Percentiles rank a stretch among this genome's conserved stretches.
These are phyloP conservation scores for Ammopiptanthus mongolicus DNA, from an alignment of 306 rosid species.

Conservation along the genomic window DNA sequence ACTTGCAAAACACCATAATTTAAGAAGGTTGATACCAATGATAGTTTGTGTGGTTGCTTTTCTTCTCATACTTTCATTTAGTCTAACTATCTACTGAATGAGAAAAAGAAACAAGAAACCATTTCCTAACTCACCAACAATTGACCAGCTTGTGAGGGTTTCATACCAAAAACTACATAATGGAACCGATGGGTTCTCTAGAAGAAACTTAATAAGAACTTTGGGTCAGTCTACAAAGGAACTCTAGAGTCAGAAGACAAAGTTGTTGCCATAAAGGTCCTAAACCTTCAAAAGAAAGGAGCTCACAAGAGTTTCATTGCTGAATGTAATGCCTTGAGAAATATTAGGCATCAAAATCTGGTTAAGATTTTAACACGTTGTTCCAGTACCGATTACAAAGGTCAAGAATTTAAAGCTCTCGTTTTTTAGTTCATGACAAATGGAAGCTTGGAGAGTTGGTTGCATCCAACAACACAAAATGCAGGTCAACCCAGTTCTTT, in stretches of 20 bases:
- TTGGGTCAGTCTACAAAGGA: conserved; percentile 20
- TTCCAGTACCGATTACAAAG: conserved; percentile 10
- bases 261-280: conserved; percentile 20
- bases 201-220: not conserved
- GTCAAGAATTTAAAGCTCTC: conserved; percentile 31
- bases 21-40: not conserved
- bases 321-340: conserved; percentile 19
- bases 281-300: conserved; percentile 20
- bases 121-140: not conserved
- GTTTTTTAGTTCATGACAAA: conserved; percentile 25
- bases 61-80: not conserved
- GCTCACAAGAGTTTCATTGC: conserved; percentile 24
- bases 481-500: not conserved
- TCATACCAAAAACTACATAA: conserved; percentile 14
- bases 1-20: not conserved
- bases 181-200: conserved; percentile 9
- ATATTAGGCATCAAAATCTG: conserved; percentile 21
- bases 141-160: not conserved
- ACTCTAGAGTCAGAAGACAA: not conserved
- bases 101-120: not conserved
- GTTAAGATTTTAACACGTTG: conserved; percentile 25
- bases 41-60: conserved; percentile 1
- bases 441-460: conserved; percentile 31
- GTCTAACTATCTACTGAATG: not conserved
- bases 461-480: not conserved